Evolutionary conservation across 2,329 filamentous ascomycete species (phyloP).

Genomic region (Neurospora sp.): DNA sequence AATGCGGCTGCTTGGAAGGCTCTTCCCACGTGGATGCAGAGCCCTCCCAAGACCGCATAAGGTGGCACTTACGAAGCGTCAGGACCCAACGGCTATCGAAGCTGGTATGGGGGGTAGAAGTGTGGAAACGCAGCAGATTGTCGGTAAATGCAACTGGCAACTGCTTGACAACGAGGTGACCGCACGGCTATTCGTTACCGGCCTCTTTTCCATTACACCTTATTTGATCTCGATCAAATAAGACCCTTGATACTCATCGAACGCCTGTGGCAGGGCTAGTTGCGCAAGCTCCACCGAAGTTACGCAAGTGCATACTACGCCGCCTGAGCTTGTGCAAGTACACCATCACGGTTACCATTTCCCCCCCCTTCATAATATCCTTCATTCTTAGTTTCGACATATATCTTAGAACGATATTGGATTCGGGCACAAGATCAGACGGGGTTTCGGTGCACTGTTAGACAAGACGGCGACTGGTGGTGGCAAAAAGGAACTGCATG

Average conservation of each 20-base stretch:
- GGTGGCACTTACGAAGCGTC: not conserved
- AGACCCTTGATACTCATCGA: not conserved
- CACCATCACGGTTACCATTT: not conserved
- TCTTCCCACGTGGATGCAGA: conserved; percentile 40
- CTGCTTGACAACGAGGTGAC: not conserved
- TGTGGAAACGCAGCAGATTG: not conserved
- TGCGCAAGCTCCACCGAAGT: not conserved
- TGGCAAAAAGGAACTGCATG: not conserved
- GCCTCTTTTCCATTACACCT: not conserved
- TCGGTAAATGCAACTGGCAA: not conserved
- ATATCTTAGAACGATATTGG: not conserved
- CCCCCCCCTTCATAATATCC: not conserved
- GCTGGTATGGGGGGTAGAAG: not conserved
- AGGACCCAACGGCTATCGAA: not conserved
- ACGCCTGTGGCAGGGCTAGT: not conserved
- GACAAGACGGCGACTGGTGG: not conserved
- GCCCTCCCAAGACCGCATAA: conserved; percentile 18
- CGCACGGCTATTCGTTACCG: not conserved
- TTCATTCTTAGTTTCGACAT: not conserved
- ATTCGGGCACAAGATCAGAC: not conserved
- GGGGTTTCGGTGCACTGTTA: not conserved
- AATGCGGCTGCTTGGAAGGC: conserved; percentile 43
- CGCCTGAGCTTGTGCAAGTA: not conserved
- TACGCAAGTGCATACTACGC: not conserved
- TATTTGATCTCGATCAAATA: not conserved